phyloP scores from a whole-genome alignment of 768 basidiomycete species.

The Tricholoma sp. region DNA sequence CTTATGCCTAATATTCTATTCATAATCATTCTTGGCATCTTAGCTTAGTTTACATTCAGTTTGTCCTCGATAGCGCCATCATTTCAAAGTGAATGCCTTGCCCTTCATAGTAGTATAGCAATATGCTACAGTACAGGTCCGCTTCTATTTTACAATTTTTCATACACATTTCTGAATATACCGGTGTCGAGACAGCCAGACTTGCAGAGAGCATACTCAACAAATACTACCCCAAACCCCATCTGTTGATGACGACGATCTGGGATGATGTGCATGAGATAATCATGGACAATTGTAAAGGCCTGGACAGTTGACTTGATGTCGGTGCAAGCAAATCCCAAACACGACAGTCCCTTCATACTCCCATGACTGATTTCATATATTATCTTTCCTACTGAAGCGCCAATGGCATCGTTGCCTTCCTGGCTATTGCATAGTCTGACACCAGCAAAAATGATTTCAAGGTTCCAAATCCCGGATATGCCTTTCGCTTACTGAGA shows the following conservation, averaged over 20 bases:
- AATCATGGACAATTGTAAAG: background rate
- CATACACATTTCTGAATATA: background rate
- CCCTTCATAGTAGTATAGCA: background rate
- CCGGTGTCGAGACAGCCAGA: background rate
- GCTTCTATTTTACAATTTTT: background rate
- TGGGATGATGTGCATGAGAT: background rate
- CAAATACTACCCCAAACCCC: background rate
- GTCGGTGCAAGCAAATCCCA: background rate
- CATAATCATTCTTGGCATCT: background rate
- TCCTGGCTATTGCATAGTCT: background rate
- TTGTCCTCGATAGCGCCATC: background rate
- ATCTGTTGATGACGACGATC: background rate
- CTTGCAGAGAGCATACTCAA: background rate
- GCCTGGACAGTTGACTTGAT: background rate
- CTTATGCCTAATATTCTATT: background rate
- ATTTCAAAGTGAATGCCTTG: background rate
- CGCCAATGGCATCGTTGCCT: background rate
- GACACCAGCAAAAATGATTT: background rate
- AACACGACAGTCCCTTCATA: background rate
- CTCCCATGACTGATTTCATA: background rate
- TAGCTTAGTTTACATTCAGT: background rate
- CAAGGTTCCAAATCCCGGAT: background rate
- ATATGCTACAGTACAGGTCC: background rate
- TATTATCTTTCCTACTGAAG: background rate
- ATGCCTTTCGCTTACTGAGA: background rate